These are phyloP conservation scores for Leccinum proliferum DNA, from an alignment of 1,284 basidiomycete genomes.

Conservation along the genomic window DNA sequence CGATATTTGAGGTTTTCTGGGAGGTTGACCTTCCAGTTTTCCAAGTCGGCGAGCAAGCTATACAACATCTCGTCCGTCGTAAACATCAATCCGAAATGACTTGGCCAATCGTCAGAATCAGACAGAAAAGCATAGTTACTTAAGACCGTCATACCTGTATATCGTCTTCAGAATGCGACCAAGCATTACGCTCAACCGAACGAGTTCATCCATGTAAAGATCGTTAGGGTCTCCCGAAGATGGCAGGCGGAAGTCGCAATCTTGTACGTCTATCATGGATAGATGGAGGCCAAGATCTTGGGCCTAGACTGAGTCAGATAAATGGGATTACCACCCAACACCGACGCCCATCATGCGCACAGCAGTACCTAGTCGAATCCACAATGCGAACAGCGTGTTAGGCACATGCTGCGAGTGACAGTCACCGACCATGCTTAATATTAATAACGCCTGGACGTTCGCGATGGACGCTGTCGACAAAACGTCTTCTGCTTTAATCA, in stretches of 20 bases:
- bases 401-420: constrained; percentile 77
- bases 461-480: constrained; percentile 81
- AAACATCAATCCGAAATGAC: constrained; percentile 80
- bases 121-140: not conserved
- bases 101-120: constrained; percentile 28
- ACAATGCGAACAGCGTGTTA: constrained; percentile 69
- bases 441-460: constrained; percentile 87
- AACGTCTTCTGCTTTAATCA: constrained; percentile 88
- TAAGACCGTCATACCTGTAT: constrained; percentile 53
- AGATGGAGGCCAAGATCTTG: constrained; percentile 91
- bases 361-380: constrained; percentile 72
- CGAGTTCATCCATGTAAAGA: constrained; percentile 80
- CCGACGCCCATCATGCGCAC: constrained; percentile 71
- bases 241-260: constrained; percentile 89
- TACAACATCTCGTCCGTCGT: constrained; percentile 76
- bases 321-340: not conserved
- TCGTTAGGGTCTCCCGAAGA: constrained; percentile 69
- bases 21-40: constrained; percentile 70
- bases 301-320: constrained; percentile 45
- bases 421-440: constrained; percentile 77
- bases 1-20: constrained; percentile 72
- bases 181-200: constrained; percentile 82
- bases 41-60: constrained; percentile 67
- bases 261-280: constrained; percentile 88
- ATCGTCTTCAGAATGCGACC: constrained; percentile 89